These are phyloP conservation scores for Backusella parvicylindrica DNA, from an alignment of 192 early-diverging fungal species.

Conservation along the genomic window DNA sequence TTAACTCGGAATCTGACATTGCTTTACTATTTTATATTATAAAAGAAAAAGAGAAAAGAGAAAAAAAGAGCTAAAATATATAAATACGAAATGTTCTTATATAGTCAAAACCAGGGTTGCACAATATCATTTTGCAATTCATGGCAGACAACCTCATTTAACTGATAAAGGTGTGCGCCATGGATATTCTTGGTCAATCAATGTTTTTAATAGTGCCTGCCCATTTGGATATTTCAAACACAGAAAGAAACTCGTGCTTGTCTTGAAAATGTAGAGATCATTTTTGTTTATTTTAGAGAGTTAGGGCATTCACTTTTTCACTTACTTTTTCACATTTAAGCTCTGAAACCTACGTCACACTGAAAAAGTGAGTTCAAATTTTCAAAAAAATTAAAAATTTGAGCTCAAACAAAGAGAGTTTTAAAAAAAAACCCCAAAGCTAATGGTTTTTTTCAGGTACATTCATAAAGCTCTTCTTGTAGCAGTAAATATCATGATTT, in stretches of 20 bases:
- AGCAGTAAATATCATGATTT: too few relatives aligned
- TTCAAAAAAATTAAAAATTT: too few relatives aligned
- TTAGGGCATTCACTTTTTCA: too few relatives aligned
- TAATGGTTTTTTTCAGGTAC: too few relatives aligned
- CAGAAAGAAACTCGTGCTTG: not conserved
- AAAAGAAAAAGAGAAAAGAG: not conserved
- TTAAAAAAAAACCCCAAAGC: too few relatives aligned
- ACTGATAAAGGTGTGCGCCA: not conserved
- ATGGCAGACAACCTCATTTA: not conserved
- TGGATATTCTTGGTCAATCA: not conserved
- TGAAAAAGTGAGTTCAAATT: too few relatives aligned
- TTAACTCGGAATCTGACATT: not conserved
- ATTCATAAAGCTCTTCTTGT: too few relatives aligned
- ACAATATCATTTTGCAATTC: not conserved
- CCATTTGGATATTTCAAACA: not conserved
- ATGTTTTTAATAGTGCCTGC: not conserved
- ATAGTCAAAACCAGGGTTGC: not conserved
- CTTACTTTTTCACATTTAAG: too few relatives aligned
- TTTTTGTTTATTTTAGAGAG: too few relatives aligned
- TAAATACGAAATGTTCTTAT: not conserved
- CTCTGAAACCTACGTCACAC: too few relatives aligned
- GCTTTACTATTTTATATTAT: not conserved
- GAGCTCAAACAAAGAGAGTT: too few relatives aligned
- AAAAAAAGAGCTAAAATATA: not conserved
- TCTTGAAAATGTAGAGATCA: too few relatives aligned